These are phyloP conservation scores for Lachnellula suecica DNA, from an alignment of 2,329 filamentous ascomycete species.

Conservation along the genomic window DNA sequence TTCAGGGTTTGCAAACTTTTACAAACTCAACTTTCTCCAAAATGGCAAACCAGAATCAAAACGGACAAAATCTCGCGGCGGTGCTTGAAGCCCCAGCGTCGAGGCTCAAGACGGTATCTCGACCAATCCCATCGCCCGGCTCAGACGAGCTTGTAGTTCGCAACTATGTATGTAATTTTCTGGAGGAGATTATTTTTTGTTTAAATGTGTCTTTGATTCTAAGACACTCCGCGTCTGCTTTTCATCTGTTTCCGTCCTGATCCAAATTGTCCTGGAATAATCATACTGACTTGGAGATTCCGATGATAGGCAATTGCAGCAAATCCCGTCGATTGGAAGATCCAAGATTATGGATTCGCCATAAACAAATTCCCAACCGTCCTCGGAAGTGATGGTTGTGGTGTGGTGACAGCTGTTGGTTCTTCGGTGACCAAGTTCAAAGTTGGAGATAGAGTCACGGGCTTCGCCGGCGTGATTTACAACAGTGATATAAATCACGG, in stretches of 20 bases:
- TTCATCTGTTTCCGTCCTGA: too few species aligned
- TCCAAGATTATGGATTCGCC: constrained; percentile 29
- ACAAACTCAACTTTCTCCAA: not conserved
- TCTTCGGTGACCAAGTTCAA: constrained; percentile 20
- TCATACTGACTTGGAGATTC: too few species aligned
- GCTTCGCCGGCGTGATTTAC: constrained; percentile 40
- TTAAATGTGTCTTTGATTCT: too few species aligned
- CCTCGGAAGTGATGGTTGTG: constrained; percentile 30
- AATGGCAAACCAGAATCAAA: not conserved
- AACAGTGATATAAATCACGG: constrained; percentile 31
- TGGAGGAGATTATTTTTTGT: too few species aligned
- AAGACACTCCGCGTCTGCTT: too few species aligned
- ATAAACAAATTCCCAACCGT: constrained; percentile 34
- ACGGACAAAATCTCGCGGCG: constrained; percentile 16
- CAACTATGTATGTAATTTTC: too few species aligned
- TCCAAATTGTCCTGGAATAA: too few species aligned
- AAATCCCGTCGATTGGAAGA: constrained; percentile 38
- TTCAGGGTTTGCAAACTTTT: not conserved
- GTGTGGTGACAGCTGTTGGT: constrained; percentile 15
- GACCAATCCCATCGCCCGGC: constrained; percentile 35
- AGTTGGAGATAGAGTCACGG: constrained; percentile 43
- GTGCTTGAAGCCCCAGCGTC: constrained; percentile 28
- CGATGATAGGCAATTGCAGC: constrained; percentile 39
- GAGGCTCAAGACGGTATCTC: constrained; percentile 32
- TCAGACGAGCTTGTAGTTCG: constrained; percentile 34